Evolutionary conservation across 345 rosid species (phyloP), one percentile per base, ranked within the genome.

Genomic region (Euphorbia lathyris): DNA sequence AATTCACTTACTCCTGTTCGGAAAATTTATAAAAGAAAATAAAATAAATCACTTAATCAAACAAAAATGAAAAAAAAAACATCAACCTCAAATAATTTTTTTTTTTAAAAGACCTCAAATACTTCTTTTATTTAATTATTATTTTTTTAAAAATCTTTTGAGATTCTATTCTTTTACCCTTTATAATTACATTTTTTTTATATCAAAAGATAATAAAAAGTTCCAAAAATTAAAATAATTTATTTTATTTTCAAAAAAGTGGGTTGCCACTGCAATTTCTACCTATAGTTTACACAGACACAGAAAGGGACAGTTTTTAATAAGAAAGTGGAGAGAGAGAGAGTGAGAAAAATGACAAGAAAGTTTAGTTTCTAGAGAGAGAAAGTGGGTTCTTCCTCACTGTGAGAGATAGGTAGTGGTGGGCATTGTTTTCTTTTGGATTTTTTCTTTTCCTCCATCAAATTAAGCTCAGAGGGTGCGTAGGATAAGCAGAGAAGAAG

Each of bases 381-480:
- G 29, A 55, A 55, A 61, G 64, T 59, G 63, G 63, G 38, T 29
- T 58, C n/a, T 57, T 65, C 53, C 14, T 51, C 76, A 74, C n/a
- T 60, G 73, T 30, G 62, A 66, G 63, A 36, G 61, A 29, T 30
- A 13, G 53, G 17, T 16, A 14, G 61, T 42, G 23, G 72, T 40
- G 66, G 27, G 34, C 62, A 38, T n/a, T 19, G 58, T 65, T 72
- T 29, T 74, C 66, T 62, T 73, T 74, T 79, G 86, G 85, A 76
- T 67, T 83, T 72, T 78, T 71, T 76, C 77, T 75, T 9, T 22
- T 23, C 6, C 73, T 57, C 81, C 85, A 82, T 72, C 71, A 53
- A 57, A 20, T 45, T 48, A 4, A 47, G 64, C 25, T 47, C 38
- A 14, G 13, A 29, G 71, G 75, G 76, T 61, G 80, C 80, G 72